These are phyloP conservation scores for Fusarium sp. DNA, from an alignment of 2,329 filamentous ascomycete species.

Conservation along the genomic window DNA sequence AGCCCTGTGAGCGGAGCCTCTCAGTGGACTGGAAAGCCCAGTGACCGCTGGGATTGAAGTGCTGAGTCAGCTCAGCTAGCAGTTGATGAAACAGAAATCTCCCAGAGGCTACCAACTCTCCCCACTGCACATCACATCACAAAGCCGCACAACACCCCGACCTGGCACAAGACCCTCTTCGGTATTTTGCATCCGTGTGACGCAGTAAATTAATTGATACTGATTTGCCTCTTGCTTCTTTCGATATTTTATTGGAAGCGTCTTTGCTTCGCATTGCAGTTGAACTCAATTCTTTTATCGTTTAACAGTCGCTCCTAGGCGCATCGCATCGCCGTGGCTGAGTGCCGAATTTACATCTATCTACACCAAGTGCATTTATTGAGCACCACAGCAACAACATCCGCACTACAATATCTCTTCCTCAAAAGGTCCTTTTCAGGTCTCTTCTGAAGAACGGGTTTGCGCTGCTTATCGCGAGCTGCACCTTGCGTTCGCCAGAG, in stretches of 20 bases:
- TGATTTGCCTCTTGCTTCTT: neutral
- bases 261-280: neutral
- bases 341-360: conserved; percentile 21
- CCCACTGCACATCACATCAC: conserved; percentile 51
- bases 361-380: conserved; percentile 20
- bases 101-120: conserved; percentile 49
- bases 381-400: conserved; percentile 8
- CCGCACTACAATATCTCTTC: neutral
- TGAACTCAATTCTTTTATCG: conserved; percentile 9
- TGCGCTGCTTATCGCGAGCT: neutral
- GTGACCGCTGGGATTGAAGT: neutral
- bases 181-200: conserved; percentile 21
- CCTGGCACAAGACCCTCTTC: conserved; percentile 33
- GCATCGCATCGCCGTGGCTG: conserved; percentile 16
- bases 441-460: neutral
- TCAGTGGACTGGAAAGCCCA: neutral
- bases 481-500: neutral
- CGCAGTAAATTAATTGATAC: conserved; percentile 10
- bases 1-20: conserved; percentile 31
- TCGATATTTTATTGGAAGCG: neutral
- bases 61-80: conserved; percentile 40
- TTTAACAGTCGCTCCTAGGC: neutral
- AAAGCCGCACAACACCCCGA: conserved; percentile 38
- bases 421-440: neutral
- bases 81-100: conserved; percentile 45